Evolutionary conservation across 1,284 basidiomycete species (phyloP), one percentile per base, ranked within the genome.

Genomic region (Marasmius tenuissimus): DNA sequence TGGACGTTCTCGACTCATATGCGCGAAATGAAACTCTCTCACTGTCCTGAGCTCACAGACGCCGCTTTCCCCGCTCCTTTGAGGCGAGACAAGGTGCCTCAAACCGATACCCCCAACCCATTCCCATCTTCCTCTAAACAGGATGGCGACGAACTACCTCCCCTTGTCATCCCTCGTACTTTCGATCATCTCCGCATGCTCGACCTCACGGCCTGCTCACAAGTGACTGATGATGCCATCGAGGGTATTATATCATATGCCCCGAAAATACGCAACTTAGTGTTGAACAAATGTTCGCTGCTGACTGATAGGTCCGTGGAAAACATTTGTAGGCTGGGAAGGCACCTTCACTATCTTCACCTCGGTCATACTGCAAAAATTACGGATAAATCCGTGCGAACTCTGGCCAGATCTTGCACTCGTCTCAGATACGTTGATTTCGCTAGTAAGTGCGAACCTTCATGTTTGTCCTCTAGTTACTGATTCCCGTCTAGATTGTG

Each of bases 351-450:
- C 75, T 96, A 97, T 73, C 83, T 99, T 45, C 97, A 99, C 74
- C 82, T 99, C 12, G 97, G 96, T 0, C 97, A 99, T 77, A 91
- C 94, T 5, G 77, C 75, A 65, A 89, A 88, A 68, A 94, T 99
- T 66, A 97, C 96, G 2, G 97, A 99, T 73, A 85, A 85, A 33
- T 94, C 93, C 7, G 91, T 99, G 42, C 89, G 88, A 58, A 85
- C 85, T 9, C 80, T 99, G 16, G 96, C 95, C 3, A 83, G 93
- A 47, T 85, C 86, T 22, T 99, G 97, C 75, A 96, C 94, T 0
- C 83, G 97, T n/a, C 75, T 99, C 61, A 84, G 97, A 67, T 99
- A 99, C 73, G 89, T 99, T 63, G 97, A 99, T 74, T 88, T 99
- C 66, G 97, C 97, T 4, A 97, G 96, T 96, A 65, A 73, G 91